These are phyloP conservation scores for Rachicladosporium sp. DNA, from an alignment of 2,329 filamentous ascomycete species.

Conservation along the genomic window DNA sequence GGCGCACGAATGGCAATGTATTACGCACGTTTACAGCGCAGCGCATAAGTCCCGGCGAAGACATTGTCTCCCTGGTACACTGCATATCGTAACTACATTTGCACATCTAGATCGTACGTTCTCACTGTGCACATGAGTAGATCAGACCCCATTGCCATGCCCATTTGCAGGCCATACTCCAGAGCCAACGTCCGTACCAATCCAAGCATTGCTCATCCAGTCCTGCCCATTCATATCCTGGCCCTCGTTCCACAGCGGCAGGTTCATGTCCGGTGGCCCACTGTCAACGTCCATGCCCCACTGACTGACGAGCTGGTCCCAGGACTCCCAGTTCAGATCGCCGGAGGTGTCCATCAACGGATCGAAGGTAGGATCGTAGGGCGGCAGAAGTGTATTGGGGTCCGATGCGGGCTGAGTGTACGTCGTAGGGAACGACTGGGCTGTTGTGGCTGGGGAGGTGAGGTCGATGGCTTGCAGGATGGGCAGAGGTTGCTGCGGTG, in stretches of 20 bases:
- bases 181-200: background rate
- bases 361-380: constrained; percentile 15
- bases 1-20: too few species aligned
- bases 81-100: too few species aligned
- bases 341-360: constrained; percentile 25
- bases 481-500: too few species aligned
- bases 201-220: constrained; percentile 1
- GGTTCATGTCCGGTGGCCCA: background rate
- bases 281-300: constrained; percentile 32
- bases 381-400: background rate
- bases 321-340: constrained; percentile 35
- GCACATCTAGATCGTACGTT: too few species aligned
- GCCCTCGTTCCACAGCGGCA: constrained; percentile 5
- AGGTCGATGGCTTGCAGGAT: too few species aligned
- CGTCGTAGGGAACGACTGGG: too few species aligned
- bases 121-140: too few species aligned
- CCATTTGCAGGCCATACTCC: background rate
- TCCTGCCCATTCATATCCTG: constrained; percentile 1
- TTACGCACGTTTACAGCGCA: too few species aligned
- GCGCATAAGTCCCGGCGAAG: too few species aligned
- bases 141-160: background rate
- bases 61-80: too few species aligned
- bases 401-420: too few species aligned
- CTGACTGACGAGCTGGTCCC: constrained; percentile 36
- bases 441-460: too few species aligned